A percentile compares a stretch with the other conserved stretches of the same genome.
Evolutionary conservation across 257 asterid species (phyloP).

Genomic region (Jacaranda mimosifolia): DNA sequence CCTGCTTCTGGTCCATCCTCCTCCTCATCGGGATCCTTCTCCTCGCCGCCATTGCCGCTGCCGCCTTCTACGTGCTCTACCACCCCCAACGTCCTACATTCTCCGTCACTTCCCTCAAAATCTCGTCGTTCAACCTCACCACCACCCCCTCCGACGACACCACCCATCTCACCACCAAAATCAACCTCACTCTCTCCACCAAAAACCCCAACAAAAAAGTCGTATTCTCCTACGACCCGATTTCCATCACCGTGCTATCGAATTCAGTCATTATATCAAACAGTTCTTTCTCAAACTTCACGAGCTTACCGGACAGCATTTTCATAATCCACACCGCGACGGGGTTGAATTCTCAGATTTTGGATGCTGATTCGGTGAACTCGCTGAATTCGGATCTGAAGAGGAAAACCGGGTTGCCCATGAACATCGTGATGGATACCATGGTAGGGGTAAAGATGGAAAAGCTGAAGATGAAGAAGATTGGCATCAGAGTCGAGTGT

Average conservation of each 20-base stretch:
- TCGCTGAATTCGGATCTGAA: conserved; percentile 66
- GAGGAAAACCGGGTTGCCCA: conserved; percentile 61
- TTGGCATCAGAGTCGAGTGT: conserved; percentile 81
- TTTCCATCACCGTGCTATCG: conserved; percentile 46
- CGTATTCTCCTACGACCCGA: conserved; percentile 57
- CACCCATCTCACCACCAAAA: conserved; percentile 64
- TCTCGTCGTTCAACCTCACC: conserved; percentile 74
- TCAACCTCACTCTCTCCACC: conserved; percentile 71
- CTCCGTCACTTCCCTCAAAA: conserved; percentile 70
- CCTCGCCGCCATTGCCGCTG: conserved; percentile 69
- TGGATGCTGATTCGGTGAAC: conserved; percentile 59
- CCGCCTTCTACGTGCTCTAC: conserved; percentile 75
- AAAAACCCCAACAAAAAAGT: conserved; percentile 73
- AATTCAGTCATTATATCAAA: conserved; percentile 52
- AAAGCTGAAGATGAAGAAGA: conserved; percentile 65
- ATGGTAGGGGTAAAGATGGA: conserved; percentile 69
- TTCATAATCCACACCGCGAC: conserved; percentile 58
- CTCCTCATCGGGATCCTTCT: conserved; percentile 55
- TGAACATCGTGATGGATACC: conserved; percentile 71
- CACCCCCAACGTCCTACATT: conserved; percentile 73
- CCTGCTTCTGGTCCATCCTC: conserved; percentile 63
- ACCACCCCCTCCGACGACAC: conserved; percentile 72
- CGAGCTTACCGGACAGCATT: conserved; percentile 48
- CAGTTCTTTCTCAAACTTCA: conserved; percentile 59
- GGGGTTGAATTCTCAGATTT: conserved; percentile 45